Base-by-base conservation (phyloP, 352 stramenopile genomes). In the Lagenidium sp. region DNA sequence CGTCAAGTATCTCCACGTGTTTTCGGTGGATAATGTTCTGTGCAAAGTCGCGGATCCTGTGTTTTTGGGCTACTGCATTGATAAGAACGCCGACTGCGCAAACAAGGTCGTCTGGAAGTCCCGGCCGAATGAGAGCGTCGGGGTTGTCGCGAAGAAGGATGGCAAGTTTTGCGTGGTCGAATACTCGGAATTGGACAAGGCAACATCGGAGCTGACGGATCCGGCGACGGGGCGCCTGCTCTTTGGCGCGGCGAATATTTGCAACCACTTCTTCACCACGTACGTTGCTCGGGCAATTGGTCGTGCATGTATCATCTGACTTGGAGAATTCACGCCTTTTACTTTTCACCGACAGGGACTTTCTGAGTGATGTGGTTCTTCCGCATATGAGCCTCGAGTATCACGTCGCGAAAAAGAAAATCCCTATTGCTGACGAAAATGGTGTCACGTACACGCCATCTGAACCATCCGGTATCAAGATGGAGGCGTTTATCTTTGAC, bases 401-500 rank as follows among this genome's bases (percentile, higher is more conserved):
- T 53, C 97, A 99, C 63, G 82, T 99, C 22, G 97, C 96, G 11
- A 60, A 92, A 21, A 99, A 99, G 63, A 98, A 98, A 61, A 98
- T 99, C 40, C 85, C 91, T 12, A 85, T 90, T 28, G 93, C 85
- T 7, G 78, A 97, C 45, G 68, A 75, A 10, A 53, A 65, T 16
- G 85, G 88, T 25, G 49, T 61, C 10, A 97, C 80, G 21, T 71
- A 93, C 20, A 91, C 70, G 22, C 92, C 92, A 0, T 53, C 51
- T 5, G 57, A 51, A 11, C 95, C 95, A 54, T 97, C 97, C 42
- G 96, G 95, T 18, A 89, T 99, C 64, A 99, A 99, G 65, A 65
- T 99, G 15, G 97, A 99, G 63, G 82, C 85, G 5, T 99, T 99
- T 61, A 99, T 99, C 53, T 99, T 99, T 61, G 97, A 99, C 66